These are phyloP conservation scores for Phlebopus sp. DNA, from an alignment of 1,284 basidiomycete species.

Conservation along the genomic window DNA sequence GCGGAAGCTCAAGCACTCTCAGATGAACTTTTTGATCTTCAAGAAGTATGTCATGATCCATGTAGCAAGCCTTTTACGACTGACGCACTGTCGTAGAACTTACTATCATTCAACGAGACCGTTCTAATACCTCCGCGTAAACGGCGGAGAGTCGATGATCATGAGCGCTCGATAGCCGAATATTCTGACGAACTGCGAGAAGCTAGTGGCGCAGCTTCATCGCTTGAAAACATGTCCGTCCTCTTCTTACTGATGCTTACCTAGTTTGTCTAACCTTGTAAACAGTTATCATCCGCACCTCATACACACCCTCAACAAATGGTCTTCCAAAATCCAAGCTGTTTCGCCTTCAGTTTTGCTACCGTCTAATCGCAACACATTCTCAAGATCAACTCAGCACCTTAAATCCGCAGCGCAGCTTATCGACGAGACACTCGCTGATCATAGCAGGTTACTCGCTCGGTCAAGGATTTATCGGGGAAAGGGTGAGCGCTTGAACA, in stretches of 20 bases:
- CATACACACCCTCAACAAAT: constrained; percentile 79
- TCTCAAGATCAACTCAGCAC: constrained; percentile 50
- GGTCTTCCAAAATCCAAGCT: constrained; percentile 91
- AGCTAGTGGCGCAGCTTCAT: constrained; percentile 43
- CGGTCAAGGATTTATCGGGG: constrained; percentile 55
- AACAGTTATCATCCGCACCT: constrained; percentile 65
- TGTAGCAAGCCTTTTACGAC: constrained; percentile 10
- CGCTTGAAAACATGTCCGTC: constrained; percentile 58
- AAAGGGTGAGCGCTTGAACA: constrained; percentile 43
- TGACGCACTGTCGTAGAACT: constrained; percentile 35
- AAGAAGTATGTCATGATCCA: constrained; percentile 46
- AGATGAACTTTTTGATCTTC: constrained; percentile 65
- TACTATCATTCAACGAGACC: constrained; percentile 48
- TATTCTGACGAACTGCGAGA: constrained; percentile 38
- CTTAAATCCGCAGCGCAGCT: constrained; percentile 64
- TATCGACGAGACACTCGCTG: constrained; percentile 66
- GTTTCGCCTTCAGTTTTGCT: constrained; percentile 77
- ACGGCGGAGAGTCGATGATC: constrained; percentile 41
- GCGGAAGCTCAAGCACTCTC: constrained; percentile 58
- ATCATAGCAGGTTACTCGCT: constrained; percentile 53
- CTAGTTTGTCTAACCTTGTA: constrained; percentile 10
- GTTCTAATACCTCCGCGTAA: constrained; percentile 56
- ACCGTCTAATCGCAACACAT: constrained; percentile 64
- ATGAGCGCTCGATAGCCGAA: constrained; percentile 11
- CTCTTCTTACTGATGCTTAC: constrained; percentile 1